Conservation (phyloP, 257 asterid genomes). For the Nicotiana knightiana region DNA sequence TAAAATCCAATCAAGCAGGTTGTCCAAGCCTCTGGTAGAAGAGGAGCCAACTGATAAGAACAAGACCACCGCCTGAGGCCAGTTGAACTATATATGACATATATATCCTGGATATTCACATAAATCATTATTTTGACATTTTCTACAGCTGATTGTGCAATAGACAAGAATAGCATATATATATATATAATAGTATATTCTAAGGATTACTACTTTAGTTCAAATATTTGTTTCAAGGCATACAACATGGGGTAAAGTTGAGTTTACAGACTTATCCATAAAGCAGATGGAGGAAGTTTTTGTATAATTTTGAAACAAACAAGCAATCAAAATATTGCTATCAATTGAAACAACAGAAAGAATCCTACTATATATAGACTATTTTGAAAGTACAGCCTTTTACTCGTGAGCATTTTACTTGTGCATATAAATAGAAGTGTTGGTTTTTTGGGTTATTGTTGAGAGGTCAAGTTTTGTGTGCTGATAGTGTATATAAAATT, state of each 20-base stretch:
- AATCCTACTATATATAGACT: too few relatives aligned
- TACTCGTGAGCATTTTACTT: too few relatives aligned
- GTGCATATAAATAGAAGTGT: too few relatives aligned
- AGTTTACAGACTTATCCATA: background rate
- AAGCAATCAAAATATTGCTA: too few relatives aligned
- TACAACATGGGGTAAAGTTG: background rate
- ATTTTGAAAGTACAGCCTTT: too few relatives aligned
- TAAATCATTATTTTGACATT: constrained; percentile 5
- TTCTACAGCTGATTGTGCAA: background rate
- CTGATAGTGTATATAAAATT: too few relatives aligned
- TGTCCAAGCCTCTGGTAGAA: constrained; percentile 32
- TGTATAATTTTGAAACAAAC: background rate
- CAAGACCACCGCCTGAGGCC: constrained; percentile 16
- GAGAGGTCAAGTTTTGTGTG: too few relatives aligned
- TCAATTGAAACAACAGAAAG: too few relatives aligned
- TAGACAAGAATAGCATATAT: background rate
- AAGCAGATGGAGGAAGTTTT: background rate
- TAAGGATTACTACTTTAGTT: background rate
- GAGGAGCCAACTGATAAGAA: constrained; percentile 35
- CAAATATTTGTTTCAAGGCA: background rate
- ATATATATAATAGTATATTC: background rate
- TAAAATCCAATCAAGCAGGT: constrained; percentile 45
- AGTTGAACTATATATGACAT: constrained; percentile 10
- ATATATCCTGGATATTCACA: constrained; percentile 42
- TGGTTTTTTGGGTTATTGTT: too few relatives aligned